Conservation (phyloP, 176 grass and related monocot genomes). For the Luzula sylvatica region DNA sequence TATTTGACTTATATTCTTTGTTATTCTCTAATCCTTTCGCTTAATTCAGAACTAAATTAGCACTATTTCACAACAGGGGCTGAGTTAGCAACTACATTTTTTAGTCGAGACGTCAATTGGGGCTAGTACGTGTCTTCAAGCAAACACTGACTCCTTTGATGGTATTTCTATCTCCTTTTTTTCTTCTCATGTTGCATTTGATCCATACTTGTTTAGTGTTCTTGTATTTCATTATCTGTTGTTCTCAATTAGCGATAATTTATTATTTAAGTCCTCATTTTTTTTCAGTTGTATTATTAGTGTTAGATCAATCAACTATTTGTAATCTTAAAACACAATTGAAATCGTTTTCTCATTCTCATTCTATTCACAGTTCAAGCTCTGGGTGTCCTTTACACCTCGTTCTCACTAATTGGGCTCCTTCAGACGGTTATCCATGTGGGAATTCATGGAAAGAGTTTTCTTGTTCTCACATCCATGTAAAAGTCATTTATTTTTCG, state of each 20-base stretch:
- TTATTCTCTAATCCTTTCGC: too few relatives aligned
- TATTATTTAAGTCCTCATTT: too few relatives aligned
- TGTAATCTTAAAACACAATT: not conserved
- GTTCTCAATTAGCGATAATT: too few relatives aligned
- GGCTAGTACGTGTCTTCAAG: too few relatives aligned
- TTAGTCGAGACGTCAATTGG: too few relatives aligned
- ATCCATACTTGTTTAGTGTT: not conserved
- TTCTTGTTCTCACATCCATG: slow-evolving; percentile 72
- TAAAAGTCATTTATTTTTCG: slow-evolving; percentile 17
- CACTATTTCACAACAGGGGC: too few relatives aligned
- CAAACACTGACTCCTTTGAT: slow-evolving; percentile 12
- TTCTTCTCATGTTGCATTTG: not conserved
- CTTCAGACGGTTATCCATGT: slow-evolving; percentile 68
- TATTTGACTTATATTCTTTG: too few relatives aligned
- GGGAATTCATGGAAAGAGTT: slow-evolving; percentile 74
- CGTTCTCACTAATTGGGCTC: slow-evolving; percentile 58
- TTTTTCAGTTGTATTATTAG: not conserved
- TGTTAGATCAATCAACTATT: slow-evolving; percentile 9
- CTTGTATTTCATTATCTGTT: not conserved
- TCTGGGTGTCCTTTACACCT: slow-evolving; percentile 53
- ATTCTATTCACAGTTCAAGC: slow-evolving; percentile 67
- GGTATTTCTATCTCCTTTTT: not conserved
- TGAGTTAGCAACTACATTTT: too few relatives aligned
- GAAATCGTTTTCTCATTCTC: not conserved
- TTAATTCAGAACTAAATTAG: too few relatives aligned